phyloP scores from a whole-genome alignment of 768 basidiomycete genomes.

The Tylopilus rubrobrunneus region DNA sequence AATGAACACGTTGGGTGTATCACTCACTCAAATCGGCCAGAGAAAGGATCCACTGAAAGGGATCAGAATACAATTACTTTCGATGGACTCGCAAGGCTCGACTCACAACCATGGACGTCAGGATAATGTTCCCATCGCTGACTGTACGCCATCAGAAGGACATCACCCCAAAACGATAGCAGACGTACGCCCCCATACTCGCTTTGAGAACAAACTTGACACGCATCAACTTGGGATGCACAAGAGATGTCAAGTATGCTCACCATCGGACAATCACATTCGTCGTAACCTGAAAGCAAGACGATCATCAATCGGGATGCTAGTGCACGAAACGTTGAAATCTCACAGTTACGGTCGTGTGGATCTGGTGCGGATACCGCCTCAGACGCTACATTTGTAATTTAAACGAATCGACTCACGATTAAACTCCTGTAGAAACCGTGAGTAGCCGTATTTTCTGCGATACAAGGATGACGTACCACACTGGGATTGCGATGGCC shows the following conservation, averaged over 20 bases:
- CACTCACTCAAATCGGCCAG: conserved; percentile 45
- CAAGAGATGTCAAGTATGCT: background rate
- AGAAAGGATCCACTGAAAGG: conserved; percentile 35
- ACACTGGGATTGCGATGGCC: conserved; percentile 42
- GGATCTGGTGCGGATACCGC: conserved; percentile 35
- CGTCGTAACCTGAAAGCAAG: conserved; percentile 37
- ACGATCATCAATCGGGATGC: background rate
- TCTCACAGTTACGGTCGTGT: conserved; percentile 51
- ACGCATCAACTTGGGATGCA: background rate
- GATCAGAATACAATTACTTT: background rate
- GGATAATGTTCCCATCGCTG: conserved; percentile 41
- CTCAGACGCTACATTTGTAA: background rate
- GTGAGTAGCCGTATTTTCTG: background rate
- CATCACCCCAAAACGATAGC: background rate
- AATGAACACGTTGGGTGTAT: background rate
- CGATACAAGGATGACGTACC: conserved; percentile 29
- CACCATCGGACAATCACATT: conserved; percentile 48
- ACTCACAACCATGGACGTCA: conserved; percentile 48
- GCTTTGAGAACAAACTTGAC: conserved; percentile 44
- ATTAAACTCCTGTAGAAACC: conserved; percentile 42
- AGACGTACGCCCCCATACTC: conserved; percentile 48
- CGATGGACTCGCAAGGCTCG: background rate
- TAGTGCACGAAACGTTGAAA: background rate
- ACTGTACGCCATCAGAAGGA: conserved; percentile 29
- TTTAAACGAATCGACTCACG: conserved; percentile 31